A percentile compares a stretch with the other conserved stretches of the same genome.
phyloP scores from a whole-genome alignment of 768 basidiomycete species.

The Hysterangium stoloniferum region DNA sequence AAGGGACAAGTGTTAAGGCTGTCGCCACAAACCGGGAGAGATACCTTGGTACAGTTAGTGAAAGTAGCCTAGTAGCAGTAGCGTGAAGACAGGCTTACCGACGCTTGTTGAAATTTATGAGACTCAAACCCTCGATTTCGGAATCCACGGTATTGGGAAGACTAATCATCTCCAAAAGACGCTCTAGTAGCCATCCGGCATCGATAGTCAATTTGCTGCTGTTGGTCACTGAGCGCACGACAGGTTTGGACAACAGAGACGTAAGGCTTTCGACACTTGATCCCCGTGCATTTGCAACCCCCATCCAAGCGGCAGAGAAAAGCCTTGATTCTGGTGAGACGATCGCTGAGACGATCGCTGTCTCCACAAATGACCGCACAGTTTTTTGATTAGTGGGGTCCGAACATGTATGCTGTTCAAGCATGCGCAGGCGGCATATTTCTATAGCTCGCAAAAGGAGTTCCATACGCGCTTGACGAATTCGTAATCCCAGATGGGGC shows the following conservation, averaged over 20 bases:
- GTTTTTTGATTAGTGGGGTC: slow-evolving; percentile 51
- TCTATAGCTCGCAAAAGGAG: slow-evolving; percentile 65
- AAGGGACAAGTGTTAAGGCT: slow-evolving; percentile 36
- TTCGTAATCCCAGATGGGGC: slow-evolving; percentile 52
- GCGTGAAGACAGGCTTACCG: slow-evolving; percentile 38
- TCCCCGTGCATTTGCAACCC: slow-evolving; percentile 56
- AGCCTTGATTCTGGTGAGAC: slow-evolving; percentile 74
- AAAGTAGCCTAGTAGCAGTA: neutral
- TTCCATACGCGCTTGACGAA: slow-evolving; percentile 68
- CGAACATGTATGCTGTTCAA: slow-evolving; percentile 30
- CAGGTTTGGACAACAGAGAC: slow-evolving; percentile 47
- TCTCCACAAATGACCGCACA: slow-evolving; percentile 74
- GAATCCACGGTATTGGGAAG: slow-evolving; percentile 62
- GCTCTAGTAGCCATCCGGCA: slow-evolving; percentile 77
- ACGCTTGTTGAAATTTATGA: slow-evolving; percentile 79
- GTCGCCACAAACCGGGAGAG: slow-evolving; percentile 57
- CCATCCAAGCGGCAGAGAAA: slow-evolving; percentile 72
- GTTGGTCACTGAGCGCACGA: slow-evolving; percentile 34
- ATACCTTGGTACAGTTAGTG: slow-evolving; percentile 36
- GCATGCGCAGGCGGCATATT: slow-evolving; percentile 55
- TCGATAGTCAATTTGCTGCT: slow-evolving; percentile 58
- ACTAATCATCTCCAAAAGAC: slow-evolving; percentile 71
- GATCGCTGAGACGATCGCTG: slow-evolving; percentile 66
- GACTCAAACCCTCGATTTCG: slow-evolving; percentile 39
- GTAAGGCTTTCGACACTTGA: slow-evolving; percentile 53